These are phyloP conservation scores for Rhizomucor pusillus DNA, from an alignment of 371 early-diverging fungal species.

Conservation along the genomic window DNA sequence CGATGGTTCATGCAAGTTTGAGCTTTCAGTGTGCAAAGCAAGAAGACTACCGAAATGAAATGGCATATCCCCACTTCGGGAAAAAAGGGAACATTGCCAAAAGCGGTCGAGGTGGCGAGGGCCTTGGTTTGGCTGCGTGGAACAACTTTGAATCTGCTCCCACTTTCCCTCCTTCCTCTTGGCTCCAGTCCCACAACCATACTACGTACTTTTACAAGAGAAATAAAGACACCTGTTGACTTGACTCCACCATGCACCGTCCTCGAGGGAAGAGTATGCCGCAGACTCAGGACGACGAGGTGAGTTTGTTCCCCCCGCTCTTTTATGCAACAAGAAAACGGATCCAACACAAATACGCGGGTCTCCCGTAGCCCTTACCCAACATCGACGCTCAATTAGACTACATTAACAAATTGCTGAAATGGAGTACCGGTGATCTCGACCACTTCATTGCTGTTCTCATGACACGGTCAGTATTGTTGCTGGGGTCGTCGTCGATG, in stretches of 20 bases:
- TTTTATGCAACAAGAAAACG: background rate
- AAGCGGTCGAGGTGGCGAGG: no score
- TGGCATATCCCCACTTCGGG: no score
- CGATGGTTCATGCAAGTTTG: no score
- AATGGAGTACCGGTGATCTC: conserved; percentile 10
- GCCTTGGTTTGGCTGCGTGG: no score
- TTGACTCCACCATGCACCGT: background rate
- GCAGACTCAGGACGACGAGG: background rate
- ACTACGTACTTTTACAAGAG: no score
- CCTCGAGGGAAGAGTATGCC: background rate
- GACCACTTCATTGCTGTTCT: conserved; percentile 12
- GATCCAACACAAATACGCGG: background rate
- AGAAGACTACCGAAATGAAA: no score
- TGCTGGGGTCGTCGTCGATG: background rate
- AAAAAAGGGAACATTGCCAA: no score
- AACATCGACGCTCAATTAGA: conserved; percentile 16
- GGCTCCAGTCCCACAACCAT: no score
- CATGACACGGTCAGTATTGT: conserved; percentile 5
- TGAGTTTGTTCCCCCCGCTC: background rate
- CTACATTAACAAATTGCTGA: conserved; percentile 13
- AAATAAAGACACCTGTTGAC: no score
- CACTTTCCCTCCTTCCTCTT: no score
- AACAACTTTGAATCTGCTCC: no score
- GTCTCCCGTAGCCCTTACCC: conserved; percentile 6
- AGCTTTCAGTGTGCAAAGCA: no score